Evolutionary conservation across 345 rosid genomes (phyloP).

Genomic region (Eucalyptus erythrocorys): DNA sequence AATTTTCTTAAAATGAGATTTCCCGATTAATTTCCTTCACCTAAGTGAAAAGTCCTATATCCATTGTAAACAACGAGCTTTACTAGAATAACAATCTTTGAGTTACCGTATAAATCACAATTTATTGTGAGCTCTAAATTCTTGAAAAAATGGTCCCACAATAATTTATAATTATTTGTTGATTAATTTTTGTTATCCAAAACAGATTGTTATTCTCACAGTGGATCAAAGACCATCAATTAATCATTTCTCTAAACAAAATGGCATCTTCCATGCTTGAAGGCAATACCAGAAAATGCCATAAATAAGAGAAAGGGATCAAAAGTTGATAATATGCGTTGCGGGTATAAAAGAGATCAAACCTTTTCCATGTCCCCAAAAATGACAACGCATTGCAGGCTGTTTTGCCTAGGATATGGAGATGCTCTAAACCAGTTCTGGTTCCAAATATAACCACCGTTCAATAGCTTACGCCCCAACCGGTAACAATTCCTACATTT

Average conservation of each 20-base stretch:
- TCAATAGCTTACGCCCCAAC: constrained; percentile 8
- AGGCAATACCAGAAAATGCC: not conserved
- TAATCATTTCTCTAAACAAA: too few species aligned
- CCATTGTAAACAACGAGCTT: not conserved
- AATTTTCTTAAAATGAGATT: not conserved
- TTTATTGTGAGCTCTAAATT: too few species aligned
- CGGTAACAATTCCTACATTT: too few species aligned
- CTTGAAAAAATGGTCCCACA: too few species aligned
- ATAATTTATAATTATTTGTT: too few species aligned
- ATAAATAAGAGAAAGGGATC: not conserved
- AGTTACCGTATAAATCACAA: too few species aligned
- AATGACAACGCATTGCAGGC: constrained; percentile 61
- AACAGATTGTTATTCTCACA: rapidly evolving
- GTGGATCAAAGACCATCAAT: too few species aligned
- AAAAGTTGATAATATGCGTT: not conserved
- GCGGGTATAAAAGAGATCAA: not conserved
- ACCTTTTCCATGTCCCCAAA: constrained; percentile 64
- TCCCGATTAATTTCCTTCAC: not conserved
- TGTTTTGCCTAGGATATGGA: constrained; percentile 86
- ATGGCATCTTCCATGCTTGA: not conserved
- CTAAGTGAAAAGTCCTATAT: not conserved
- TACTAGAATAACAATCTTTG: too few species aligned
- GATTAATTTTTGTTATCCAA: too few species aligned
- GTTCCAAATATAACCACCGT: constrained; percentile 9
- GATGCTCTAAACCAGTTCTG: constrained; percentile 47